Evolutionary conservation across 805 yeast species (phyloP).

Genomic region (Metschnikowia cerradonensis): DNA sequence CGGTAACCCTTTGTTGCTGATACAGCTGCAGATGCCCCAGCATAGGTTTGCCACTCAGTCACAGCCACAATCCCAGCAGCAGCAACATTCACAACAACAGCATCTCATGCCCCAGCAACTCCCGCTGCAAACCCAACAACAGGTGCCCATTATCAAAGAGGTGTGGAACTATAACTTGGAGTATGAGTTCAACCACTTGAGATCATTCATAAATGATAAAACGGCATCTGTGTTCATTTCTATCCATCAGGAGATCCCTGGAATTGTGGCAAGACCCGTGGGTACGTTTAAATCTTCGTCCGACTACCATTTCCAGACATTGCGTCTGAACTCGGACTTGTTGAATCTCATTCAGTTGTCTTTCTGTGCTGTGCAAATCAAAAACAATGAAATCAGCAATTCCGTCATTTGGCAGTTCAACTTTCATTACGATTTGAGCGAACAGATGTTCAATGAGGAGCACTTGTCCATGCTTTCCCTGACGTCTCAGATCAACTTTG

Average conservation of each 20-base stretch:
- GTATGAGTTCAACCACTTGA: constrained; percentile 58
- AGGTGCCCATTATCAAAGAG: constrained; percentile 57
- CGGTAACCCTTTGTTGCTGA: constrained; percentile 28
- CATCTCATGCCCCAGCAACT: constrained; percentile 10
- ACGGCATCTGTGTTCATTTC: constrained; percentile 48
- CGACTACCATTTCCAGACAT: constrained; percentile 94
- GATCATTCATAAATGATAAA: constrained; percentile 54
- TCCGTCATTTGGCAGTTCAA: constrained; percentile 94
- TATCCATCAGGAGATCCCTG: constrained; percentile 91
- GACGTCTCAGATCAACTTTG: constrained; percentile 76
- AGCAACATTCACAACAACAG: constrained; percentile 28
- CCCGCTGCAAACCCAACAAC: constrained; percentile 15
- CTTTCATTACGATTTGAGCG: constrained; percentile 70
- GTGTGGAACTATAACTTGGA: constrained; percentile 73
- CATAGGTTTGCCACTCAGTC: constrained; percentile 11
- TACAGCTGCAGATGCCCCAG: constrained; percentile 26
- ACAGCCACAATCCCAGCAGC: constrained; percentile 16
- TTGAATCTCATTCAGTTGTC: constrained; percentile 76
- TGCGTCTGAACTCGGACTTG: constrained; percentile 86
- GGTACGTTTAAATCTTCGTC: constrained; percentile 86
- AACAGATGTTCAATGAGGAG: constrained; percentile 85
- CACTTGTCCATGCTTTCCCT: constrained; percentile 74
- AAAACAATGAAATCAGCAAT: constrained; percentile 49
- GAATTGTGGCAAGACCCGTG: constrained; percentile 92
- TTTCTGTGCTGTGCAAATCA: constrained; percentile 37